Conservation (phyloP, 2,329 filamentous ascomycete genomes). For the Exophiala calicioides region DNA sequence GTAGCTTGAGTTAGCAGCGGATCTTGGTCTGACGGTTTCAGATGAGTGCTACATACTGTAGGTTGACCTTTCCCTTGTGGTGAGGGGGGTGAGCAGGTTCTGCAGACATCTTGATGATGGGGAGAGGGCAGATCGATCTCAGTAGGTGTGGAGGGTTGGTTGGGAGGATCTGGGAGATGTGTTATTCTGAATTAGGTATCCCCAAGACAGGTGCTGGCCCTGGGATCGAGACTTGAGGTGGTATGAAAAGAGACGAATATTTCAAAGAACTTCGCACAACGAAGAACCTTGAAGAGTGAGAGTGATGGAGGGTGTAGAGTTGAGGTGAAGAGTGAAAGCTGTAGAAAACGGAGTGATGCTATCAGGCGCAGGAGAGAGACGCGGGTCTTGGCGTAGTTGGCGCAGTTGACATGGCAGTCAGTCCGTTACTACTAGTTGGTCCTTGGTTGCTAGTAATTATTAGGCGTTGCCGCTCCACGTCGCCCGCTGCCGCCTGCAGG, state of each 20-base stretch:
- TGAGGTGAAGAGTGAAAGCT: slow-evolving; percentile 2
- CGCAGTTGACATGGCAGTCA: slow-evolving; percentile 17
- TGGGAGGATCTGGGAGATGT: no score
- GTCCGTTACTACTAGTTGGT: background rate
- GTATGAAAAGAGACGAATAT: background rate
- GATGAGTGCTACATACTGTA: slow-evolving; percentile 63
- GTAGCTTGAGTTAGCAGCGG: slow-evolving; percentile 21
- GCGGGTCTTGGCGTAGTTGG: slow-evolving; percentile 23
- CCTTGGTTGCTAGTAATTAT: no score
- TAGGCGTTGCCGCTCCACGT: slow-evolving; percentile 15
- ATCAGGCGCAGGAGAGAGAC: slow-evolving; percentile 9
- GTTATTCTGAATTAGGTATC: slow-evolving; percentile 6
- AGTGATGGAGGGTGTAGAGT: slow-evolving; percentile 11
- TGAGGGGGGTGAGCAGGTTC: slow-evolving; percentile 63
- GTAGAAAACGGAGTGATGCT: slow-evolving; percentile 12
- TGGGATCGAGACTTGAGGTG: background rate
- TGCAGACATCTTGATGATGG: slow-evolving; percentile 64
- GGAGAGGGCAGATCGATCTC: background rate
- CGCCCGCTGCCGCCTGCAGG: slow-evolving; percentile 23
- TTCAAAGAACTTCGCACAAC: slow-evolving; percentile 8
- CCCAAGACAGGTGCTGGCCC: slow-evolving; percentile 3
- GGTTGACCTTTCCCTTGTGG: slow-evolving; percentile 79
- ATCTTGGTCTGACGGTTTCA: slow-evolving; percentile 24
- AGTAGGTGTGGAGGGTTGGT: slow-evolving; percentile 1
- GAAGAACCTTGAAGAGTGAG: slow-evolving; percentile 17